Evolutionary conservation across 164 flowering plant genomes (phyloP).

Genomic region (Magnolia officinalis): DNA sequence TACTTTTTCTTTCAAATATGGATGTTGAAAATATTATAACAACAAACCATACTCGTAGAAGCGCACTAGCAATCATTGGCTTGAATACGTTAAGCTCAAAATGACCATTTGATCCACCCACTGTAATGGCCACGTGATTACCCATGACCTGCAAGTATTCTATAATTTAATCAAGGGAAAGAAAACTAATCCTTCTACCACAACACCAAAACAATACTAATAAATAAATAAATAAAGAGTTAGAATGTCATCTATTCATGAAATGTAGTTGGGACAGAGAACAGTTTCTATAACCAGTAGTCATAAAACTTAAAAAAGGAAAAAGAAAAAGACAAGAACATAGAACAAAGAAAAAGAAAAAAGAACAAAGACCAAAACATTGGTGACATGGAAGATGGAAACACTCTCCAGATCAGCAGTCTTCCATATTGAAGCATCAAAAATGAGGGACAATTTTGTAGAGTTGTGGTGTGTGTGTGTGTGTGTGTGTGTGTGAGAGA

Average conservation of each 20-base stretch:
- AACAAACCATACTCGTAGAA: slow-evolving; percentile 61
- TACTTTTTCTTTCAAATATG: neutral
- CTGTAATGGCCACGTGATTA: slow-evolving; percentile 86
- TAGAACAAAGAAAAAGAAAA: too few species aligned
- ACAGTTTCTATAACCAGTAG: neutral
- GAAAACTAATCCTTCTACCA: neutral
- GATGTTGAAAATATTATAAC: neutral
- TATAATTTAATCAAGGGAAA: too few species aligned
- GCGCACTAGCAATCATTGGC: slow-evolving; percentile 88
- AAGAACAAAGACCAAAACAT: too few species aligned
- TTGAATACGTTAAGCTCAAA: slow-evolving; percentile 95
- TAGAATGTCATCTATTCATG: neutral
- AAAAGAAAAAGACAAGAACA: too few species aligned
- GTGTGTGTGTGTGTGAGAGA: slow-evolving; percentile 3
- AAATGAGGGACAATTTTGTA: too few species aligned
- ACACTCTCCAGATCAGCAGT: too few species aligned
- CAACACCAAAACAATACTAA: too few species aligned
- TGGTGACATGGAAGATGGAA: too few species aligned
- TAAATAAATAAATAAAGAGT: too few species aligned
- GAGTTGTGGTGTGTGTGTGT: neutral
- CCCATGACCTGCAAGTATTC: slow-evolving; percentile 75
- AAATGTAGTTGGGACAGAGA: neutral
- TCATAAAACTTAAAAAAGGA: too few species aligned
- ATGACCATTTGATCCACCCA: slow-evolving; percentile 97
- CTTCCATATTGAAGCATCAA: too few species aligned